Conservation (phyloP, 2,329 filamentous ascomycete genomes). For the Immersiporthe knoxdaviesiana region DNA sequence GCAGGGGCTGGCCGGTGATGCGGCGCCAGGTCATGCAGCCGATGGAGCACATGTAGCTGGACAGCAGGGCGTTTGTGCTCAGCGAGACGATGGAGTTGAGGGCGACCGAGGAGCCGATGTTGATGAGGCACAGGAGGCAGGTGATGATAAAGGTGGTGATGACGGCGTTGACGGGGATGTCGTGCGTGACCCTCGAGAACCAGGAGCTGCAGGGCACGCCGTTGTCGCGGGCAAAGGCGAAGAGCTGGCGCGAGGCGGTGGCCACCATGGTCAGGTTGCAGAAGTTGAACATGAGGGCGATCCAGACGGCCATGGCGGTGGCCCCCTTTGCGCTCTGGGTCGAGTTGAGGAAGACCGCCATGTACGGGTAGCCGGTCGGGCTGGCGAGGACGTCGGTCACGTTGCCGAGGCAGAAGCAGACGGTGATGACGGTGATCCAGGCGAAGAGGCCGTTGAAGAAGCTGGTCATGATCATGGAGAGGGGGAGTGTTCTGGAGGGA, state of each 20-base stretch:
- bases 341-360: conserved; percentile 37
- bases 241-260: conserved; percentile 38
- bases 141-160: conserved; percentile 23
- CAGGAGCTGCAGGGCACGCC: conserved; percentile 40
- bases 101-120: conserved; percentile 24
- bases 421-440: conserved; percentile 37
- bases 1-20: conserved; percentile 14
- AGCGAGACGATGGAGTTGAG: conserved; percentile 32
- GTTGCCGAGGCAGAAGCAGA: conserved; percentile 28
- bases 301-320: conserved; percentile 35
- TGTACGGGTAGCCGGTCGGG: conserved; percentile 37
- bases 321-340: conserved; percentile 31
- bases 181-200: conserved; percentile 33
- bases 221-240: conserved; percentile 42
- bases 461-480: conserved; percentile 40
- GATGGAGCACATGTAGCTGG: conserved; percentile 31
- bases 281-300: conserved; percentile 35
- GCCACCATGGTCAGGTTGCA: conserved; percentile 37
- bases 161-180: conserved; percentile 31
- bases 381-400: conserved; percentile 13
- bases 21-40: conserved; percentile 23
- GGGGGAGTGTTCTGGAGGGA: conserved; percentile 35
- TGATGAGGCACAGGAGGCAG: conserved; percentile 25
- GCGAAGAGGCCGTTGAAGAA: conserved; percentile 40
- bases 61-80: conserved; percentile 28